A percentile compares a stretch with the other conserved stretches of the same genome.
Evolutionary conservation across 441 rosid genomes (phyloP).

Genomic region (Gossypium davidsonii): DNA sequence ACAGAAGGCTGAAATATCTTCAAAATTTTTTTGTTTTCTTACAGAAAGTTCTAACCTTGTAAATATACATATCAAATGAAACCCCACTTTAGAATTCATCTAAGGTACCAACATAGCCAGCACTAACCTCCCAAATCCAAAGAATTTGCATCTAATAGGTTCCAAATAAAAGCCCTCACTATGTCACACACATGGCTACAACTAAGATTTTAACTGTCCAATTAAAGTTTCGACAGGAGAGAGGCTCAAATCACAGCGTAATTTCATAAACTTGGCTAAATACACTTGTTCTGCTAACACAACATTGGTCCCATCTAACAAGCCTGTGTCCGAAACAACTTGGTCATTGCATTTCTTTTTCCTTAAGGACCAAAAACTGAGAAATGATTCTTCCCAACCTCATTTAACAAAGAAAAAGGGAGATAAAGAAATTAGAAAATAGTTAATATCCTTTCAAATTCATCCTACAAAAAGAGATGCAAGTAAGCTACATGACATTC

Average conservation of each 20-base stretch:
- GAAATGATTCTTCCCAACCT: neutral
- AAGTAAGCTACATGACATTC: neutral
- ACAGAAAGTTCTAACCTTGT: neutral
- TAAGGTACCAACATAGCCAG: conserved; percentile 1
- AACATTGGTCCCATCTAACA: neutral
- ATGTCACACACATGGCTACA: neutral
- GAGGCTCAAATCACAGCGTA: neutral
- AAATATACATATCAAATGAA: neutral
- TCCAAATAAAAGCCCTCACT: neutral
- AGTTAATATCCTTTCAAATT: conserved; percentile 9
- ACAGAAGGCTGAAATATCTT: neutral
- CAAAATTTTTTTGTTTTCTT: neutral
- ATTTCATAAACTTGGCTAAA: neutral
- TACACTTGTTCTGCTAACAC: neutral
- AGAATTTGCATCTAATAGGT: neutral
- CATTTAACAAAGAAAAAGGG: neutral
- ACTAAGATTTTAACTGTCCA: neutral
- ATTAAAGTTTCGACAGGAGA: neutral
- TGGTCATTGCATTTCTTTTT: neutral
- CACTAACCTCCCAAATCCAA: neutral
- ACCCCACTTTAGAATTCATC: neutral
- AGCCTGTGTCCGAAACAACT: neutral
- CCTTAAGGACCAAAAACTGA: neutral
- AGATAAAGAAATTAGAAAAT: neutral
- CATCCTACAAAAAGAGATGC: neutral